Base-by-base conservation (phyloP, 768 basidiomycete species). In the Suillus luteus region DNA sequence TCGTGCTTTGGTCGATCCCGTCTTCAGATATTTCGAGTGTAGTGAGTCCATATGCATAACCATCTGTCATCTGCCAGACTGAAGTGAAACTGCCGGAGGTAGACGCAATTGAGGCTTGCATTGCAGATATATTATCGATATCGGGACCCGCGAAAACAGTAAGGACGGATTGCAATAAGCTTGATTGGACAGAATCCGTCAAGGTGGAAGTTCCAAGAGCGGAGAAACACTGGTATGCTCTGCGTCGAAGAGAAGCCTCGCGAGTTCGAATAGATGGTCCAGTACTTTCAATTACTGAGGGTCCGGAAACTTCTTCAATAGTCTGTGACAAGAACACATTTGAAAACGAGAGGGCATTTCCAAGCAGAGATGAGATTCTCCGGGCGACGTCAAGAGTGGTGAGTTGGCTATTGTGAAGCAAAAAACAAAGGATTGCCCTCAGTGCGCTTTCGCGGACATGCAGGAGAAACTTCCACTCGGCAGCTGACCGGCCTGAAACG, bases 371-470 rank as follows among this genome's bases (percentile, higher is more conserved):
- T 12, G 93, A 88, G 51, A 99, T 86, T 5, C 97, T 86, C 19
- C 96, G 84, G 4, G 93, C 91, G 22, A 96, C 93, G 70, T 99
- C 97, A 10, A 96, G 85, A 6, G 92, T 95, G 65, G 96, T 88
- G 17, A 98, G 79, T 6, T 86, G 81, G 3, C 83, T 77, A 72
- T 96, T 98, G 72, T 95, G 88, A 55, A 86, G 83, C 46, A 99
- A 78, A 78, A 99, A 99, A 69, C 88, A 90, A 37, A 94, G 80
- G 37, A 99, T 89, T 11, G 97, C 93, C 2, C 93, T 87, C 19
- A 99, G 81, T 0, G 96, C 93, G 67, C 89, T 89, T 77, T 97
- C 96, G 27, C 96, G 83, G 22, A 99, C 92, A 64, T 93, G 88
- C 9, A 99, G 81, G 2, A 99, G 81, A 78, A 98, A 99, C 43